phyloP scores from a whole-genome alignment of 2,329 filamentous ascomycete species.

The Fusarium udum region DNA sequence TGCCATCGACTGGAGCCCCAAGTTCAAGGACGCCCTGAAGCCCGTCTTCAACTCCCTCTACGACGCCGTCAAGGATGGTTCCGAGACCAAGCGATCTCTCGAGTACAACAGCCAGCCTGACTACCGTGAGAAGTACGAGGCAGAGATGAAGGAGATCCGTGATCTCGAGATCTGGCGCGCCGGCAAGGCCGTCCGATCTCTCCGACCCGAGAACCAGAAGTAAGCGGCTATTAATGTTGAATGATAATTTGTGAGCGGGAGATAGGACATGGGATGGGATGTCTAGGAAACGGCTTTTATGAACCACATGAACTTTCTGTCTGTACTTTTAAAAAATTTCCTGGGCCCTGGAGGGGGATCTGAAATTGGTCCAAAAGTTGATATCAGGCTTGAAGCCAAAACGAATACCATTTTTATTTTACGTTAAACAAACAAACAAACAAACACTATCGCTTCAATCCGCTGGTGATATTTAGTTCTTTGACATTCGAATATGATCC shows the following conservation, averaged over 20 bases:
- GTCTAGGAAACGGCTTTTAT: slow-evolving; percentile 37
- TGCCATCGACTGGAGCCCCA: slow-evolving; percentile 97
- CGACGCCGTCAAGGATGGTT: slow-evolving; percentile 88
- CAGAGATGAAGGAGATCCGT: slow-evolving; percentile 98
- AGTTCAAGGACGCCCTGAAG: slow-evolving; percentile 98
- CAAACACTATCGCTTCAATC: background rate
- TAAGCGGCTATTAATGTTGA: slow-evolving; percentile 54
- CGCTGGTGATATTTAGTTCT: background rate
- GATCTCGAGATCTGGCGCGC: slow-evolving; percentile 99
- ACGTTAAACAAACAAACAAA: background rate
- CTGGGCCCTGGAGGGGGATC: slow-evolving; percentile 38
- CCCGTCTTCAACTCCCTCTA: slow-evolving; percentile 98
- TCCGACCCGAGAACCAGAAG: slow-evolving; percentile 88
- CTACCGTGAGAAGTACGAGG: slow-evolving; percentile 97
- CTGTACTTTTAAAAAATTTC: slow-evolving; percentile 40
- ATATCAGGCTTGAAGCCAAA: slow-evolving; percentile 38
- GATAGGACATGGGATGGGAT: slow-evolving; percentile 8
- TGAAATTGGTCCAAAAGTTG: slow-evolving; percentile 42
- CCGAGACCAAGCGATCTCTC: slow-evolving; percentile 94
- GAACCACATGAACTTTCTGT: slow-evolving; percentile 41
- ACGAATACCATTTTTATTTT: slow-evolving; percentile 37
- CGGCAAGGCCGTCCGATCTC: slow-evolving; percentile 92
- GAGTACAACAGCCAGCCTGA: slow-evolving; percentile 96
- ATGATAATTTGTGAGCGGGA: slow-evolving; percentile 17
- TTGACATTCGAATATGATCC: background rate